phyloP scores from a whole-genome alignment of 768 basidiomycete species.

The Lyophyllum semitale region DNA sequence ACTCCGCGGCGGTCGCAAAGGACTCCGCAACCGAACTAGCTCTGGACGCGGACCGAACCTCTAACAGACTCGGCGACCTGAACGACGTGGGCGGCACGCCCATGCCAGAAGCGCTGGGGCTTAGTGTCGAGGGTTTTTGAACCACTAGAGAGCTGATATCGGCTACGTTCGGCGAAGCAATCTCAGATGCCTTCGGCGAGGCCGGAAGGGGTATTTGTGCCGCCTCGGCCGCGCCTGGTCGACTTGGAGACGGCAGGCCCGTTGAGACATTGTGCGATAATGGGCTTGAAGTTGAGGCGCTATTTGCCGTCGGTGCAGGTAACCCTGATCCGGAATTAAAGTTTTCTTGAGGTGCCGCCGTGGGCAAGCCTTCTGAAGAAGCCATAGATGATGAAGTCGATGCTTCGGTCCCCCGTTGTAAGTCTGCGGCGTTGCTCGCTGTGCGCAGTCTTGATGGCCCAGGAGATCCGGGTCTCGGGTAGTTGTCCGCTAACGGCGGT shows the following conservation, averaged over 20 bases:
- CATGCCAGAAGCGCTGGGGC: background rate
- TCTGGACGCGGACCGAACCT: slow-evolving; percentile 16
- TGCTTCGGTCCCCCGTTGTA: slow-evolving; percentile 1
- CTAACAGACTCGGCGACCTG: slow-evolving; percentile 10
- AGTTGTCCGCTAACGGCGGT: slow-evolving; percentile 1
- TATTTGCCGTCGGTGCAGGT: background rate
- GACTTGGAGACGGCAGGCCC: background rate
- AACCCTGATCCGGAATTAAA: background rate
- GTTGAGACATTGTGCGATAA: no score
- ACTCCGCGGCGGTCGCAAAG: slow-evolving; percentile 35
- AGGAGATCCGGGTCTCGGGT: slow-evolving; percentile 16
- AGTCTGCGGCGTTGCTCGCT: slow-evolving; percentile 23
- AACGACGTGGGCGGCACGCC: slow-evolving; percentile 7
- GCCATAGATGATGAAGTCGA: background rate
- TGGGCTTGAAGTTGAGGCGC: background rate
- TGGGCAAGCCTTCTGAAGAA: background rate
- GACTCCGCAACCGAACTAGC: slow-evolving; percentile 29
- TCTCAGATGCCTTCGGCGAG: background rate
- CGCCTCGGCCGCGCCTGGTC: background rate
- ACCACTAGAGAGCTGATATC: background rate
- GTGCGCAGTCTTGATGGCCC: slow-evolving; percentile 29
- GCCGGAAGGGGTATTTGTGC: slow-evolving; percentile 14
- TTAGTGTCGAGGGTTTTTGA: slow-evolving; percentile 7
- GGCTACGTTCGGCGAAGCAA: background rate
- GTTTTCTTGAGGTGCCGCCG: background rate